Conservation (phyloP, 208 protist genomes). For the Trichomonas vaginalis region DNA sequence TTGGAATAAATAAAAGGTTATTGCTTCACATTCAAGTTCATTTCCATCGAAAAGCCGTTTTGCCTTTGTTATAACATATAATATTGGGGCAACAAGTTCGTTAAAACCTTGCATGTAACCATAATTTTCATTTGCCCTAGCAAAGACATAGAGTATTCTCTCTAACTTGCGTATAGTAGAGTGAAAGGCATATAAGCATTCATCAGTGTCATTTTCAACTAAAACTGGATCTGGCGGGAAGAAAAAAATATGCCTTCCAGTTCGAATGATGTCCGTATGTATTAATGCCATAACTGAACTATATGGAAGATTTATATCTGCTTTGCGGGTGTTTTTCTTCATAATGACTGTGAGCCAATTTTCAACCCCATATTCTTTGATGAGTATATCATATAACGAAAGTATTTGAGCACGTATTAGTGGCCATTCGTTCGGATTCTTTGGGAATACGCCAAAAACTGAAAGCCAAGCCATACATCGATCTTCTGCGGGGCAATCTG, state of each 20-base stretch:
- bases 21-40: background rate
- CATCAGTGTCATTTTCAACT: background rate
- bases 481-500: background rate
- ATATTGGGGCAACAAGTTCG: background rate
- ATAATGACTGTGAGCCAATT: background rate
- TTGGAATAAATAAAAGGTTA: conserved; percentile 1
- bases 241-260: background rate
- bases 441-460: background rate
- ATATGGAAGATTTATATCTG: background rate
- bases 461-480: background rate
- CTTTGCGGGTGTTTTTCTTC: background rate
- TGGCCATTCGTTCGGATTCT: background rate
- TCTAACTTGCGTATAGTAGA: background rate
- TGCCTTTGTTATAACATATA: background rate
- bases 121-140: background rate
- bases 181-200: background rate
- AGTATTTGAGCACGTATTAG: background rate
- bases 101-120: conserved; percentile 13
- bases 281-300: background rate
- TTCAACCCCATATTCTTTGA: background rate
- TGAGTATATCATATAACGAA: background rate
- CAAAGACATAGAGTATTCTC: background rate
- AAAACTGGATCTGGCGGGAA: background rate
- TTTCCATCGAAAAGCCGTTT: background rate
- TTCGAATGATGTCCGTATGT: background rate